These are phyloP conservation scores for Colletotrichum tofieldiae DNA, from an alignment of 2,329 filamentous ascomycete species.

Conservation along the genomic window DNA sequence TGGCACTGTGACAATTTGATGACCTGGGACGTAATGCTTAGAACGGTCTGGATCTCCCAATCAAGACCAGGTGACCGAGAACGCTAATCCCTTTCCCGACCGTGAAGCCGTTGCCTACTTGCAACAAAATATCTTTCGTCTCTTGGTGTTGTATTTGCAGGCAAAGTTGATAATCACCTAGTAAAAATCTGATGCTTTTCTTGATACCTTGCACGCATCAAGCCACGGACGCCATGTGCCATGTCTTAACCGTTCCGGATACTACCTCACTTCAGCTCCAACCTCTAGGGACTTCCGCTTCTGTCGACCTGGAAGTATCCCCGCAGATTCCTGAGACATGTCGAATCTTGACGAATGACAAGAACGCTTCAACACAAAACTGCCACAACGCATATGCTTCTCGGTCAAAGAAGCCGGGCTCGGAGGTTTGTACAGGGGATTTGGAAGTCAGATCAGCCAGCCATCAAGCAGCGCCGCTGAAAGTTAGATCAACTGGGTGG, in stretches of 20 bases:
- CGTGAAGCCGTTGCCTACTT: neutral
- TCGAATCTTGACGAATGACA: neutral
- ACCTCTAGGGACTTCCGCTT: neutral
- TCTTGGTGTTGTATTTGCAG: neutral
- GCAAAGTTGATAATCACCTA: too few species aligned
- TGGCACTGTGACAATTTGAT: neutral
- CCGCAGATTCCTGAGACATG: neutral
- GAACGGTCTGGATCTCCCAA: too few species aligned
- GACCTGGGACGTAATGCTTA: neutral
- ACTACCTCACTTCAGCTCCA: neutral
- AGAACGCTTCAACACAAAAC: neutral
- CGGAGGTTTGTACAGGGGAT: too few species aligned
- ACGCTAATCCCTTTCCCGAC: neutral
- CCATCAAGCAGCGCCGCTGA: neutral
- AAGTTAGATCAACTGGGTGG: neutral
- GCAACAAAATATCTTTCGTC: neutral
- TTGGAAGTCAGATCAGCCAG: slow-evolving; percentile 3
- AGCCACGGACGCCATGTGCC: neutral
- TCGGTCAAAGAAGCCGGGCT: neutral
- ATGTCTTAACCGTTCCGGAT: neutral
- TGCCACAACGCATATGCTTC: neutral
- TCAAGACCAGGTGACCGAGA: neutral
- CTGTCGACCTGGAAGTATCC: neutral
- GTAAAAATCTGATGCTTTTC: too few species aligned
- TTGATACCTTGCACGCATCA: too few species aligned